A percentile compares a stretch with the other conserved stretches of the same genome.
These are phyloP conservation scores for Penicillium sp. DNA, from an alignment of 2,329 filamentous ascomycete species.

Conservation along the genomic window DNA sequence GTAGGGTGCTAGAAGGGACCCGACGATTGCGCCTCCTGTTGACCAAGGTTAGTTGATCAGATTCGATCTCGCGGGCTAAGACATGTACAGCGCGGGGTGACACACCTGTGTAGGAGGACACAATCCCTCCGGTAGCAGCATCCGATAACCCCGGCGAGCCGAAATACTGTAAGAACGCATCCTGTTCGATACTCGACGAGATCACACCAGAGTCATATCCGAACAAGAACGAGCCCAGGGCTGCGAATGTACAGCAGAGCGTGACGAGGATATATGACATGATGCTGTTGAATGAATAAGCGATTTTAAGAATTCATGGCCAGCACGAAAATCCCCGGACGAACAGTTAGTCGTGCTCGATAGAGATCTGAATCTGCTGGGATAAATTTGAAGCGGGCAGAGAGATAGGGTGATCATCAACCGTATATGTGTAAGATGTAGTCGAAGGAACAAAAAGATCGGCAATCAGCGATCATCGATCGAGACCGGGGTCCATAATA, in stretches of 20 bases:
- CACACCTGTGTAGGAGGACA: slow-evolving; percentile 45
- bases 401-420: no score
- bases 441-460: not conserved
- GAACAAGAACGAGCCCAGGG: slow-evolving; percentile 53
- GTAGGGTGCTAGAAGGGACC: slow-evolving; percentile 38
- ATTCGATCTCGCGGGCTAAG: not conserved
- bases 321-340: not conserved
- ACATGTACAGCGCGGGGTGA: not conserved
- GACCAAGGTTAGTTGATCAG: slow-evolving; percentile 17
- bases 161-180: slow-evolving; percentile 39
- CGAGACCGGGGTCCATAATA: not conserved
- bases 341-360: not conserved
- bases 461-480: not conserved
- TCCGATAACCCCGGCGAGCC: slow-evolving; percentile 34
- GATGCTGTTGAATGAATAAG: not conserved
- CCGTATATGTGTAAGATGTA: not conserved
- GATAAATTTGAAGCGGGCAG: slow-evolving; percentile 6
- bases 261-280: slow-evolving; percentile 39
- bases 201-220: slow-evolving; percentile 52
- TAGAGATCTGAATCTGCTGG: not conserved
- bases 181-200: slow-evolving; percentile 41
- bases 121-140: slow-evolving; percentile 43
- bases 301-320: not conserved
- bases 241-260: slow-evolving; percentile 48
- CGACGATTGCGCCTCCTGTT: slow-evolving; percentile 45